Evolutionary conservation across 352 stramenopile species (phyloP).

Genomic region (Elongisporangium undulatum): DNA sequence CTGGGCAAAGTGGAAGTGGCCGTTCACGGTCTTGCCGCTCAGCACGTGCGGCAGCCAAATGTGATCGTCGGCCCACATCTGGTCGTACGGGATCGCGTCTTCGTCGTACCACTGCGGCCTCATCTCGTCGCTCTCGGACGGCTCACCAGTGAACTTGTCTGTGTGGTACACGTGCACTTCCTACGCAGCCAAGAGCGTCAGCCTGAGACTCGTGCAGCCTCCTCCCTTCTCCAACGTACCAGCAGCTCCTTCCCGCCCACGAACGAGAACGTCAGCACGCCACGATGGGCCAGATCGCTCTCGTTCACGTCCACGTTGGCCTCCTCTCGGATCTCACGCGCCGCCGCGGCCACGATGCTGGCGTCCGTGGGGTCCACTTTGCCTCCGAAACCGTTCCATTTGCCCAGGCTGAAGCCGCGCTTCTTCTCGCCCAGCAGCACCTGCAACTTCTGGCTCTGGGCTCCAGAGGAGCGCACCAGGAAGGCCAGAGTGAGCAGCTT

Average conservation of each 20-base stretch:
- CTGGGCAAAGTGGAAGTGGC: constrained; percentile 68
- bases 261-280: constrained; percentile 64
- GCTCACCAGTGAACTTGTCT: constrained; percentile 50
- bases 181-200: constrained; percentile 11
- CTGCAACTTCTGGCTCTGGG: constrained; percentile 6
- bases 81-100: constrained; percentile 58
- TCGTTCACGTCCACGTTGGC: constrained; percentile 43
- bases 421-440: constrained; percentile 88
- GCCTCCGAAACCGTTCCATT: constrained; percentile 91
- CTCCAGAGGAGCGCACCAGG: constrained; percentile 19
- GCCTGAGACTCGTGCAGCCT: constrained; percentile 2
- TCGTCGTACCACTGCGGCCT: constrained; percentile 70
- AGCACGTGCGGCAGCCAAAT: constrained; percentile 83
- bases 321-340: constrained; percentile 69
- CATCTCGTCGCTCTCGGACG: constrained; percentile 89
- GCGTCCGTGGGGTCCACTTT: constrained; percentile 81
- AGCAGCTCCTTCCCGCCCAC: constrained; percentile 47
- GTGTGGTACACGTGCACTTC: constrained; percentile 85
- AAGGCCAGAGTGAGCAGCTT: constrained; percentile 54
- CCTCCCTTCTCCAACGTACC: constrained; percentile 18
- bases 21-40: constrained; percentile 52
- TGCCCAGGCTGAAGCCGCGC: constrained; percentile 82
- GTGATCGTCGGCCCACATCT: constrained; percentile 88
- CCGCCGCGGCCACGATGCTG: constrained; percentile 46
- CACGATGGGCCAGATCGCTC: constrained; percentile 19